A percentile compares a stretch with the other conserved stretches of the same genome.
phyloP scores from a whole-genome alignment of 129 eudicot genomes.

The Flaveria trinervia region DNA sequence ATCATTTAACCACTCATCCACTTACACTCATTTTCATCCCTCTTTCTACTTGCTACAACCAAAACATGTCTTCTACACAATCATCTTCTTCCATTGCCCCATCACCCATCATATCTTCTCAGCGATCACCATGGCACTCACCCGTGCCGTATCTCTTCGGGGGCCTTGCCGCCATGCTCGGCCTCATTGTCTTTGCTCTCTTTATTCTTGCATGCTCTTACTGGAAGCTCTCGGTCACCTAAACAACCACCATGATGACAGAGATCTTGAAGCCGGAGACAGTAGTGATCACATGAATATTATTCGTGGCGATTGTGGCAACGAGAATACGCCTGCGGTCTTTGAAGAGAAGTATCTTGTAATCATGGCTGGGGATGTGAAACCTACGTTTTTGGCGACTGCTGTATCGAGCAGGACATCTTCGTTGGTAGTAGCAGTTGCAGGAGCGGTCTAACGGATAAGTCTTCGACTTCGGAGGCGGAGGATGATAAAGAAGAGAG shows the following conservation, averaged over 20 bases:
- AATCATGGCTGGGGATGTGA: conserved; percentile 65
- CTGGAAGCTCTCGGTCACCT: conserved; percentile 50
- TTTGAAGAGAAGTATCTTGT: conserved; percentile 57
- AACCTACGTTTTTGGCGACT: conserved; percentile 61
- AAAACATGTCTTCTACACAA: conserved; percentile 13
- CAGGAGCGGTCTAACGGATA: conserved; percentile 14
- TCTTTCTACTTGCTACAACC: conserved; percentile 10
- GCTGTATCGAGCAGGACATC: conserved; percentile 45
- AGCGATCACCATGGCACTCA: conserved; percentile 62
- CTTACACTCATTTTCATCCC: neutral
- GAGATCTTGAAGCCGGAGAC: conserved; percentile 54
- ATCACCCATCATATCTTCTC: conserved; percentile 31
- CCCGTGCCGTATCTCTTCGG: conserved; percentile 80
- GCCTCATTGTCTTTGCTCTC: conserved; percentile 70
- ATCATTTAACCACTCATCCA: conserved; percentile 14
- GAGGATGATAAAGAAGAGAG: conserved; percentile 19
- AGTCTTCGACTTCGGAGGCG: conserved; percentile 19
- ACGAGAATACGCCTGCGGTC: conserved; percentile 25
- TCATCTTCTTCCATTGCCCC: conserved; percentile 30
- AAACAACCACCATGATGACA: conserved; percentile 25
- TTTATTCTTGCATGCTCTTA: conserved; percentile 68
- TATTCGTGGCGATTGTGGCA: neutral
- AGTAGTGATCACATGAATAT: conserved; percentile 4
- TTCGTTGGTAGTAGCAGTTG: conserved; percentile 46
- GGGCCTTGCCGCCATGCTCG: conserved; percentile 69